Evolutionary conservation across 768 basidiomycete genomes (phyloP).

Genomic region (Amanita rubescens): DNA sequence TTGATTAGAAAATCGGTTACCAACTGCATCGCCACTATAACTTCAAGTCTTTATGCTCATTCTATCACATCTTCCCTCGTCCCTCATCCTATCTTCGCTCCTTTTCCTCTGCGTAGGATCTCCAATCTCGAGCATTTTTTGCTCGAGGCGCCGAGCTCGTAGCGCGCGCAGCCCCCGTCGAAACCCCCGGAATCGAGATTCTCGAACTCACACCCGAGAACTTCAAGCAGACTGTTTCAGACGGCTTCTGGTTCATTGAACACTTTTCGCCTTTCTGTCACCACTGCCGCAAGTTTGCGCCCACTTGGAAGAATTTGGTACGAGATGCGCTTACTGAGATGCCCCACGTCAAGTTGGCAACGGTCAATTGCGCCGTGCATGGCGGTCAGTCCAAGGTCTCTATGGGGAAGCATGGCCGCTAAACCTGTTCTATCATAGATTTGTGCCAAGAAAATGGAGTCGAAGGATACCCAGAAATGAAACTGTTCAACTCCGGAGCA

Average conservation of each 20-base stretch:
- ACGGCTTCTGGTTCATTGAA: slow-evolving; percentile 78
- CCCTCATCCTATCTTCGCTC: not conserved
- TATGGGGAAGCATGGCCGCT: not conserved
- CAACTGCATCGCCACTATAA: not conserved
- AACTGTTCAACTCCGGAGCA: slow-evolving; percentile 63
- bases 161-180: not conserved
- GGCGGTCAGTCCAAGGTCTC: slow-evolving; percentile 15
- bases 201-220: slow-evolving; percentile 48
- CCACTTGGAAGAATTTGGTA: slow-evolving; percentile 74
- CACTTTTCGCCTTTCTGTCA: slow-evolving; percentile 82
- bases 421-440: slow-evolving; percentile 38
- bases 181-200: not conserved
- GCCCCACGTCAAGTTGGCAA: slow-evolving; percentile 59
- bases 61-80: not conserved
- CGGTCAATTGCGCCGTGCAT: slow-evolving; percentile 57
- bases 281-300: slow-evolving; percentile 74
- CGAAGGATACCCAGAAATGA: slow-evolving; percentile 68
- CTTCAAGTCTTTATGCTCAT: not conserved
- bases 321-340: slow-evolving; percentile 39
- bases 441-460: slow-evolving; percentile 68
- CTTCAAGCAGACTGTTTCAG: slow-evolving; percentile 43
- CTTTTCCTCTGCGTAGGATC: not conserved
- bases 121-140: not conserved
- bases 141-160: not conserved
- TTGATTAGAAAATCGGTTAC: not conserved